Base-by-base conservation (phyloP, 345 rosid species). In the Mallotus nudiflorus region DNA sequence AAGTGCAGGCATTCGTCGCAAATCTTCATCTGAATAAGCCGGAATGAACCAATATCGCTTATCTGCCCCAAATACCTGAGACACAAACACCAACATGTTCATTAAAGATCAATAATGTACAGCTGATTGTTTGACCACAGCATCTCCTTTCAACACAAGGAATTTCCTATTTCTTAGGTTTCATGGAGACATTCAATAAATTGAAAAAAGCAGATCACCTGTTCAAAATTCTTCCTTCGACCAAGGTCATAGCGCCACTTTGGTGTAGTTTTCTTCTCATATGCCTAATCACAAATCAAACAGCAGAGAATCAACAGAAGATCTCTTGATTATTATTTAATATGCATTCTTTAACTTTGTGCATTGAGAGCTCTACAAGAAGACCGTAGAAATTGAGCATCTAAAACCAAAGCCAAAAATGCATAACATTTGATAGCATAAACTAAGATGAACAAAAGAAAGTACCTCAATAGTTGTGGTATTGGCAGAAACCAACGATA, bases 211-310 rank as follows among this genome's bases (percentile, higher is more conserved):
- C 24, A 44, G 42, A 78, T 67, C 48, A 88, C 99, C 94, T 95
- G 99, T 74, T 90, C 98, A 72, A 95, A 90, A 70, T 95, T 95
- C 77, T 81, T 89, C 82, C 76, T 90, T 54, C 91, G 77, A 51
- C 99, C 98, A 37, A 95, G 91, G 76, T 95, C 99, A 70, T 90
- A 95, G 18, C 90, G 94, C 99, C 98, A 95, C 75, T 87, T 92
- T 58, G 88, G 87, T 63, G 89, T 81, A 70, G 85, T 86, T 77
- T 89, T 95, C 90, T 95, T 95, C 85, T 95, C 99, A 81, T 92
- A 95, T 28, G 99, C 99, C 99, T 95, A 77, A 67, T 54, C 70
- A 80, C 56, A 77, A 67, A 56, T 70, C 24, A 37, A 44, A 67
- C 6, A 59, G 69, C 29, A 65, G 25, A 72, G 25, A 0, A 58